Percentiles rank a stretch among this genome's conserved stretches.
Evolutionary conservation across 208 protist species (phyloP).

Genomic region (Wallacemonas sp.): DNA sequence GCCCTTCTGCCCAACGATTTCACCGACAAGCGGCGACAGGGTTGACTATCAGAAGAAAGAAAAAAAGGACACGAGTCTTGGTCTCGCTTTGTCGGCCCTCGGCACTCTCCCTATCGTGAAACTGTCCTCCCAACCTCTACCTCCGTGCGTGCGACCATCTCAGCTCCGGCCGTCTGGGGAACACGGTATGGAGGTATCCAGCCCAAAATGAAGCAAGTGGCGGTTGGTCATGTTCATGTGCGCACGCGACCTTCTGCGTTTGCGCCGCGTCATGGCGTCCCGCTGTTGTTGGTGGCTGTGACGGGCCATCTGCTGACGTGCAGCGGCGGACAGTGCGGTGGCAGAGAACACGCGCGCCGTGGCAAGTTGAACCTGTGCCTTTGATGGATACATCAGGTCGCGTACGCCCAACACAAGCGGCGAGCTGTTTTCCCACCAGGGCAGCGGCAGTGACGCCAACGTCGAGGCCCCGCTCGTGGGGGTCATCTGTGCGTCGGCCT

Average conservation of each 20-base stretch:
- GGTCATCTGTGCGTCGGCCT: background rate
- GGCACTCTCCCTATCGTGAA: too few species aligned
- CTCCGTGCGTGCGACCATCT: background rate
- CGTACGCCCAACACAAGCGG: constrained; percentile 44
- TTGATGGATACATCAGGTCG: constrained; percentile 43
- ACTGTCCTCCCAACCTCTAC: too few species aligned
- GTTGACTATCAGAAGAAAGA: background rate
- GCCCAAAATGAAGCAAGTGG: constrained; percentile 81
- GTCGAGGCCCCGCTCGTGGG: background rate
- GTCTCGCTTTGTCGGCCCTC: background rate
- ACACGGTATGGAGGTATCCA: constrained; percentile 77
- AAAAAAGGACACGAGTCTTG: background rate
- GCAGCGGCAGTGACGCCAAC: constrained; percentile 25
- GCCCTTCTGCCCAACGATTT: too few species aligned
- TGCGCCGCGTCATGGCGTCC: background rate
- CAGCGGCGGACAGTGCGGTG: constrained; percentile 37
- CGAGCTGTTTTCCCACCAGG: constrained; percentile 77
- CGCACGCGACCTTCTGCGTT: constrained; percentile 9
- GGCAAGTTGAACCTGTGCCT: constrained; percentile 38
- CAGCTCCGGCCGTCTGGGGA: constrained; percentile 1
- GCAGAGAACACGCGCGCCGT: constrained; percentile 37
- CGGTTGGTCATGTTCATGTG: constrained; percentile 51
- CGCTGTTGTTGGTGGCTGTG: constrained; percentile 4
- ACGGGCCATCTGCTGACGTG: constrained; percentile 25
- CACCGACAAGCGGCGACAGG: background rate